phyloP scores from a whole-genome alignment of 176 grass and related monocot genomes.

The Poa pratensis region DNA sequence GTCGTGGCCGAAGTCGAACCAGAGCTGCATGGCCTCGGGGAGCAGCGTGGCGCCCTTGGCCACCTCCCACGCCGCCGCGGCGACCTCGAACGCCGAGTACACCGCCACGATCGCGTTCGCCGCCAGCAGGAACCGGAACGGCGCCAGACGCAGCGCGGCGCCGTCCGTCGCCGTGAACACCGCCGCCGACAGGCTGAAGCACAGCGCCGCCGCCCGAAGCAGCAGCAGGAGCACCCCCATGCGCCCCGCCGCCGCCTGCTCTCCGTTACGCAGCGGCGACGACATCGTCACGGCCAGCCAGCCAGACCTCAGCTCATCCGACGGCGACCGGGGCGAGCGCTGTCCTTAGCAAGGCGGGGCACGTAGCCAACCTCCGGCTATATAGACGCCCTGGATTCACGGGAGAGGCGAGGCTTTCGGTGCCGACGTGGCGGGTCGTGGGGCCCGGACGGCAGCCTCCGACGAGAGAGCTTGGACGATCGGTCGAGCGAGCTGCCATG shows the following conservation, averaged over 20 bases:
- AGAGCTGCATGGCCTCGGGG: constrained; percentile 75
- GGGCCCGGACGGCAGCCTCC: neutral
- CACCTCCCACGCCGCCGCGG: constrained; percentile 65
- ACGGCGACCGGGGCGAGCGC: neutral
- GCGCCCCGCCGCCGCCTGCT: neutral
- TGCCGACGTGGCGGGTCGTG: neutral
- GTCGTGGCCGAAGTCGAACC: constrained; percentile 95
- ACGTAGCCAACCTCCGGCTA: neutral
- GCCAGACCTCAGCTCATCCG: constrained; percentile 2
- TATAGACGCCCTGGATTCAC: constrained; percentile 29
- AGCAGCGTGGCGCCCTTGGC: constrained; percentile 59
- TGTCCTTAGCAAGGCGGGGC: neutral
- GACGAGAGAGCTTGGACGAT: neutral
- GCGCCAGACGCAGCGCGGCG: constrained; percentile 28
- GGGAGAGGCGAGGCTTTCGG: constrained; percentile 19
- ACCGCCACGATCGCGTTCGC: constrained; percentile 73
- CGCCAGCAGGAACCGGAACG: constrained; percentile 69
- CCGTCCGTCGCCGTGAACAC: constrained; percentile 23
- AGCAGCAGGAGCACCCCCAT: constrained; percentile 14
- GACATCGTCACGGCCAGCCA: neutral
- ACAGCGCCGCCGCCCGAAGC: constrained; percentile 34
- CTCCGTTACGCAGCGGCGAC: constrained; percentile 45
- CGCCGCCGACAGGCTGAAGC: constrained; percentile 31
- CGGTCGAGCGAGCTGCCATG: neutral
- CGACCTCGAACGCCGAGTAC: constrained; percentile 75